A percentile compares a stretch with the other conserved stretches of the same genome.
These are phyloP conservation scores for Pseudoscleropodium purum DNA, from an alignment of 225 moss, liverwort and hornwort species.

Conservation along the genomic window DNA sequence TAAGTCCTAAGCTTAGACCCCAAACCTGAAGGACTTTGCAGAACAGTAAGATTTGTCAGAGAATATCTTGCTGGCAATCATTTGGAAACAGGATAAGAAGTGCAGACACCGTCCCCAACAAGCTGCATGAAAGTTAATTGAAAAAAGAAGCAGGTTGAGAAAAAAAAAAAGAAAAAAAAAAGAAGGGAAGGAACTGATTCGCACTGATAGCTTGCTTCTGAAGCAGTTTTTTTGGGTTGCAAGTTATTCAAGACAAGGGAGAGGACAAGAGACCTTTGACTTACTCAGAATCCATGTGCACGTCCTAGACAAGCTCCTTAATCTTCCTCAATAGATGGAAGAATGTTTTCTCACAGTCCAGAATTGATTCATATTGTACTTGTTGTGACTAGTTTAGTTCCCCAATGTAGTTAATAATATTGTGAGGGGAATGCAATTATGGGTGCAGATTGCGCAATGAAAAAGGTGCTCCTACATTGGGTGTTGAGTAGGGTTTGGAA, in stretches of 20 bases:
- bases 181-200: background rate
- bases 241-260: background rate
- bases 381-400: background rate
- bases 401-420: no score
- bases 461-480: background rate
- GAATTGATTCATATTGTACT: background rate
- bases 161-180: background rate
- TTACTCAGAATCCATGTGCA: background rate
- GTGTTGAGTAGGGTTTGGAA: background rate
- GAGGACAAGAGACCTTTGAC: background rate
- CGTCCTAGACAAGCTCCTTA: background rate
- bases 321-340: background rate
- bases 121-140: background rate
- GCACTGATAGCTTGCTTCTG: background rate
- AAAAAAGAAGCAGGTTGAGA: background rate
- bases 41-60: background rate
- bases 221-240: background rate
- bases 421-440: background rate
- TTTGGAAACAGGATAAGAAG: background rate
- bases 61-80: background rate
- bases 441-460: accelerated
- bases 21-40: background rate
- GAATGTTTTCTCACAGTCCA: background rate
- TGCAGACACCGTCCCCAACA: background rate
- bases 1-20: background rate